Conservation (phyloP, 495 filamentous ascomycete genomes). For the Sabuloglossum arenarium region DNA sequence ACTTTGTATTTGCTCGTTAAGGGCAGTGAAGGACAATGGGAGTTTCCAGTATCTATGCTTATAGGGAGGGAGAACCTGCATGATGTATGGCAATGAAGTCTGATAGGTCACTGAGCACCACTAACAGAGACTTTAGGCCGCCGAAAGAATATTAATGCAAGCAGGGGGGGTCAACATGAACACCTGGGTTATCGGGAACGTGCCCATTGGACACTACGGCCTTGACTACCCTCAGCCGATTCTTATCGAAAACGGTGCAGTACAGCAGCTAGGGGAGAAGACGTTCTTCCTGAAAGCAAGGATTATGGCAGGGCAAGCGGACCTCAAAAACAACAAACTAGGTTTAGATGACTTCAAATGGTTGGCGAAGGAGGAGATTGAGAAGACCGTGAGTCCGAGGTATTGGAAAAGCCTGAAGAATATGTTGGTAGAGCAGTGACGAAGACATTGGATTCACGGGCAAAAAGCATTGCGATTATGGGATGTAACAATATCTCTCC, state of each 20-base stretch:
- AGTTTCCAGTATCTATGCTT: slow-evolving; percentile 50
- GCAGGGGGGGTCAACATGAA: slow-evolving; percentile 90
- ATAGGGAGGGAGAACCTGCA: slow-evolving; percentile 52
- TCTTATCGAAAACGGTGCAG: slow-evolving; percentile 17
- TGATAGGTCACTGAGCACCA: neutral
- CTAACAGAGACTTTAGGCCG: slow-evolving; percentile 36
- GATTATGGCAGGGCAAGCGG: slow-evolving; percentile 90
- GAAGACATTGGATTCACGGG: neutral
- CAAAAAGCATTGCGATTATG: neutral
- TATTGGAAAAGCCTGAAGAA: slow-evolving; percentile 60
- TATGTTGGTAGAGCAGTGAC: slow-evolving; percentile 54
- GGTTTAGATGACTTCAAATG: slow-evolving; percentile 72
- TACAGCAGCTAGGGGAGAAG: slow-evolving; percentile 35
- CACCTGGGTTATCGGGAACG: slow-evolving; percentile 89
- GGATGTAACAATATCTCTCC: neutral
- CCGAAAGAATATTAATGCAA: slow-evolving; percentile 52
- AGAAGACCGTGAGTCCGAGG: slow-evolving; percentile 31
- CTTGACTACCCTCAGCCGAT: slow-evolving; percentile 22
- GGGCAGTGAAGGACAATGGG: slow-evolving; percentile 47
- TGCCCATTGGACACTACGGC: slow-evolving; percentile 64
- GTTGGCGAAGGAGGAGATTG: slow-evolving; percentile 75
- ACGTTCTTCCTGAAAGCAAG: slow-evolving; percentile 87
- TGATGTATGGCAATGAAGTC: slow-evolving; percentile 34
- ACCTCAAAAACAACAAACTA: slow-evolving; percentile 49
- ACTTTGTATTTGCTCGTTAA: slow-evolving; percentile 77